Evolutionary conservation across 257 asterid genomes (phyloP).

Genomic region (Sherardia arvensis): DNA sequence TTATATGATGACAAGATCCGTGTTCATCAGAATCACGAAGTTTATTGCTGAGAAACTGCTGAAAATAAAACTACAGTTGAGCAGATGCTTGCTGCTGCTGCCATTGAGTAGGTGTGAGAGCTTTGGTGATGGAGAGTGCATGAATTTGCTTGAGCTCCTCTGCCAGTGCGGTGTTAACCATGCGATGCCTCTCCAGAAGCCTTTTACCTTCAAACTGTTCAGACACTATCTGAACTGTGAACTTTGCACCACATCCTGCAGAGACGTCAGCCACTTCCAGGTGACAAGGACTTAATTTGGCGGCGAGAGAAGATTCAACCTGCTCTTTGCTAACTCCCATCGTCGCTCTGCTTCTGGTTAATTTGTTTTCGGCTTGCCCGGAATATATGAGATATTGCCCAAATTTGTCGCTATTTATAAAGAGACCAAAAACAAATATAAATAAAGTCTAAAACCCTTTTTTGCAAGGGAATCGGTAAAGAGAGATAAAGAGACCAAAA

Average conservation of each 20-base stretch:
- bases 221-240: conserved; percentile 57
- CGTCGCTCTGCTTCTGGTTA: conserved; percentile 2
- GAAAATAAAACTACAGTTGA: neutral
- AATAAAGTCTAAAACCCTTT: too few relatives aligned
- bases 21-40: neutral
- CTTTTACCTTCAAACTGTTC: conserved; percentile 80
- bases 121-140: conserved; percentile 84
- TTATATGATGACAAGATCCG: neutral
- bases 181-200: conserved; percentile 80
- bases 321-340: conserved; percentile 79
- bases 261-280: conserved; percentile 83
- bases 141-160: conserved; percentile 84
- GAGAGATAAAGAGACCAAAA: too few relatives aligned
- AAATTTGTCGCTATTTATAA: too few relatives aligned
- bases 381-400: too few relatives aligned
- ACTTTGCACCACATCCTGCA: conserved; percentile 90
- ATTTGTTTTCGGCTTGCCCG: neutral
- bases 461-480: too few relatives aligned
- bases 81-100: conserved; percentile 47
- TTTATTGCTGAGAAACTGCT: neutral
- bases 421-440: too few relatives aligned
- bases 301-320: conserved; percentile 50
- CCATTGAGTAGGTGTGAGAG: conserved; percentile 73
- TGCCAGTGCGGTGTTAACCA: conserved; percentile 58
- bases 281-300: conserved; percentile 60